Base-by-base conservation (phyloP, 2,329 filamentous ascomycete genomes). In the Colletotrichum graminicola region DNA sequence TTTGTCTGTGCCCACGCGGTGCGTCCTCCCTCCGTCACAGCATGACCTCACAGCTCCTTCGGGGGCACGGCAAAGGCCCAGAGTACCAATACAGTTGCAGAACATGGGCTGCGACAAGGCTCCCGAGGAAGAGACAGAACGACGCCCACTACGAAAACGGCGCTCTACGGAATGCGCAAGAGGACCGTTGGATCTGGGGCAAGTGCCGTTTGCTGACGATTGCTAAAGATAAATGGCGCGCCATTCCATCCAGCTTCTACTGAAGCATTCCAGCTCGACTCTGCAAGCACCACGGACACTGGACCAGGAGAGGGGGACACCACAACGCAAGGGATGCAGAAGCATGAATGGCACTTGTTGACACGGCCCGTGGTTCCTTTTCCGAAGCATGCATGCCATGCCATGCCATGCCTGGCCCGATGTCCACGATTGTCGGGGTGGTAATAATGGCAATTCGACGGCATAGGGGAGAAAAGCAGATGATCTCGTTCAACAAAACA, bases 171-270 rank as follows among this genome's bases (percentile, higher is more conserved):
- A 59, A 67, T 59, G 56, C 32, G 23, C 21, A 66, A 63, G 21
- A 36, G 18, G 43, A 51, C 64, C 43, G 57, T 67, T 71, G 57
- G 34, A 67, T 67, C 64, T 47, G 57, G 68, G 57, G 52, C 64
- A 71, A 56, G 57, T 52, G 51, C 43, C 51, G 26, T 16, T 54
- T 57, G 64, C 57, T 71, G 43, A 67, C 68, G 64, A 71, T 71
- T 71, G 64, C 64, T 71, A 45, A 62, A 71, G 68, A 71, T 45
- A 43, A 43, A 11, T 21, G 34, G 39, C 26, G 43, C 51, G 26
- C 39, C 57, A 57, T 51, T 55, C 54, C 41, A 34, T 34, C 60
- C 43, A 18, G 23, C 23, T 62, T 41, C 47, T 23, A 49, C 21
- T 26, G 47, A 41, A 51, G 45, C 34, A 36, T 62, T 70, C 32